A percentile compares a stretch with the other conserved stretches of the same genome.
These are phyloP conservation scores for Linanthus parryae DNA, from an alignment of 148 eudicot species.

Conservation along the genomic window DNA sequence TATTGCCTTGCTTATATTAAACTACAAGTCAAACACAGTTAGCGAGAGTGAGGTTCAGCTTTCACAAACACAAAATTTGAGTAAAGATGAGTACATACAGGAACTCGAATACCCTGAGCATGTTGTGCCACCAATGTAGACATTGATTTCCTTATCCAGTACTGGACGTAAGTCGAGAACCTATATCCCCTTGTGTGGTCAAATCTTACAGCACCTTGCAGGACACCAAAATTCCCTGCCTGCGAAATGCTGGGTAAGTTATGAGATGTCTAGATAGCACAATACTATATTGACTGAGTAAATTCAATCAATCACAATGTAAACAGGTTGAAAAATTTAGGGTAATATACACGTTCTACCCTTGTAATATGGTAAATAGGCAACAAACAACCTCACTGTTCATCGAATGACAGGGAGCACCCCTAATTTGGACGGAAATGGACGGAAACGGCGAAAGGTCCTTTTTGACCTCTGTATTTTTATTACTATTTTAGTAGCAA, in stretches of 20 bases:
- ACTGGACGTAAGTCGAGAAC: constrained; percentile 87
- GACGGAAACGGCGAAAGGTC: too few relatives aligned
- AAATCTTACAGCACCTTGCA: constrained; percentile 87
- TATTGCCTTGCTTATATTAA: constrained; percentile 50
- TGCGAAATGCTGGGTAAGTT: constrained; percentile 15
- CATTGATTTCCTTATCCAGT: constrained; percentile 84
- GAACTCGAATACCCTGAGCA: constrained; percentile 73
- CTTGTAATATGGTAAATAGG: too few relatives aligned
- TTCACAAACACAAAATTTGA: neutral
- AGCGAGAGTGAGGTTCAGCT: neutral
- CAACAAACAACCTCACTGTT: too few relatives aligned
- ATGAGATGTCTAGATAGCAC: too few relatives aligned
- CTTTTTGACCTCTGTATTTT: too few relatives aligned
- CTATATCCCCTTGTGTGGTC: constrained; percentile 76
- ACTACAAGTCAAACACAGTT: constrained; percentile 27
- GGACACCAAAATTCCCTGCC: constrained; percentile 80
- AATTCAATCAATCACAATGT: too few relatives aligned
- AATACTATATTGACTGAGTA: too few relatives aligned
- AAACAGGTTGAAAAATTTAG: too few relatives aligned
- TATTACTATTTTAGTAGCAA: too few relatives aligned
- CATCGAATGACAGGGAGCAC: too few relatives aligned
- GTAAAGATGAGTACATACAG: constrained; percentile 31
- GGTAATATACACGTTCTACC: too few relatives aligned
- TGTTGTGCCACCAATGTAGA: constrained; percentile 58
- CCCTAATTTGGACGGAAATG: too few relatives aligned